Percentiles rank a stretch among this genome's conserved stretches.
Conservation (phyloP, 257 asterid genomes). For the Przewalskia tangutica region DNA sequence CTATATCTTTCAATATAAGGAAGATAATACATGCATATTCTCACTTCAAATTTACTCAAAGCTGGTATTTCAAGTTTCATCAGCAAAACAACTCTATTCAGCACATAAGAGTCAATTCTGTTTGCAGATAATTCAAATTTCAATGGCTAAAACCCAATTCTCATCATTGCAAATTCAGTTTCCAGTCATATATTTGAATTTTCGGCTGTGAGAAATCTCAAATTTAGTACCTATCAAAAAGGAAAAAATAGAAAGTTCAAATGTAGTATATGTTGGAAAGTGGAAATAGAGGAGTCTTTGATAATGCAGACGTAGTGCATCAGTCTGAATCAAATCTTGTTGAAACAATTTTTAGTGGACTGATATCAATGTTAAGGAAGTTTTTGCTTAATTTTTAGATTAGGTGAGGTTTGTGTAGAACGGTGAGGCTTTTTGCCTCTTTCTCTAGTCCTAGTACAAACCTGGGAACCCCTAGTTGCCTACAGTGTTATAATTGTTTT, state of each 20-base stretch:
- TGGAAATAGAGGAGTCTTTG: neutral
- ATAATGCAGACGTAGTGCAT: neutral
- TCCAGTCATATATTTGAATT: neutral
- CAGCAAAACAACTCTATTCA: neutral
- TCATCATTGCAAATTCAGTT: neutral
- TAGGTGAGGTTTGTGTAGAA: too few relatives aligned
- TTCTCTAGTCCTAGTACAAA: too few relatives aligned
- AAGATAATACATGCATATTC: neutral
- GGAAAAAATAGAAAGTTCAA: neutral
- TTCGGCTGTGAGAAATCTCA: neutral
- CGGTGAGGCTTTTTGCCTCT: too few relatives aligned
- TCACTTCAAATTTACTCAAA: neutral
- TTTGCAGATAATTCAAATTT: neutral
- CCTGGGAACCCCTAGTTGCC: too few relatives aligned
- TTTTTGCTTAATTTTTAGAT: too few relatives aligned
- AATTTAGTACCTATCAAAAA: neutral
- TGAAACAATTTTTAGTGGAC: too few relatives aligned
- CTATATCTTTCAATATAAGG: neutral
- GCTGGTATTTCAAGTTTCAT: neutral
- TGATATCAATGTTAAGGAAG: too few relatives aligned
- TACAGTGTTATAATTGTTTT: neutral
- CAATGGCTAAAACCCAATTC: neutral
- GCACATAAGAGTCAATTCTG: neutral
- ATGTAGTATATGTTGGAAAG: neutral
- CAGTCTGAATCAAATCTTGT: neutral